These are phyloP conservation scores for Anethum foeniculum DNA, from an alignment of 140 eudicot genomes.

Conservation along the genomic window DNA sequence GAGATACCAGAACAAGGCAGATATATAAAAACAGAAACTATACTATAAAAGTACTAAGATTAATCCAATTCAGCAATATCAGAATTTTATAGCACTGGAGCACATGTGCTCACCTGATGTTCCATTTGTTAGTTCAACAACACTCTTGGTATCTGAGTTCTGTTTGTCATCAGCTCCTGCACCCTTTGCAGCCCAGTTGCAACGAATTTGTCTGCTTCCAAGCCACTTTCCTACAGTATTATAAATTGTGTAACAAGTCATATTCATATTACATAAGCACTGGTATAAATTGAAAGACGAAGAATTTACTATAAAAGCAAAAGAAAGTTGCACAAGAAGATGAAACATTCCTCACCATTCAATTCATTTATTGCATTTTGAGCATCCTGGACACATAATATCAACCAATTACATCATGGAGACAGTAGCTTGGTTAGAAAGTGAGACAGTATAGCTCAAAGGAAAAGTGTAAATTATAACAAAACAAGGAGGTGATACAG, in stretches of 20 bases:
- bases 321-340: not conserved
- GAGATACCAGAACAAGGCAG: not conserved
- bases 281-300: not conserved
- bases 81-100: not conserved
- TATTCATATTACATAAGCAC: not conserved
- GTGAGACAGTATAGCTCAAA: not conserved
- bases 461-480: not conserved
- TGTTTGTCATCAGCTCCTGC: constrained; percentile 70
- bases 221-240: constrained; percentile 74
- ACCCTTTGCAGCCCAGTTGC: constrained; percentile 98
- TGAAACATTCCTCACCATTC: constrained; percentile 31
- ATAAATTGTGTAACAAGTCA: not conserved
- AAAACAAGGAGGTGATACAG: not conserved
- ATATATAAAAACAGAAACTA: not conserved
- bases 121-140: constrained; percentile 77
- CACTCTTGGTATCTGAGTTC: constrained; percentile 56
- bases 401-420: not conserved
- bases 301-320: not conserved
- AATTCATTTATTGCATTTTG: constrained; percentile 61
- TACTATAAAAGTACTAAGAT: not conserved
- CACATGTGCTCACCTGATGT: constrained; percentile 55
- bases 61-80: not conserved
- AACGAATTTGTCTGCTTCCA: constrained; percentile 95
- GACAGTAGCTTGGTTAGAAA: constrained; percentile 5
- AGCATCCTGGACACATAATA: constrained; percentile 45